Conservation (phyloP, 306 rosid species). For the Cotoneaster glaucophyllus region DNA sequence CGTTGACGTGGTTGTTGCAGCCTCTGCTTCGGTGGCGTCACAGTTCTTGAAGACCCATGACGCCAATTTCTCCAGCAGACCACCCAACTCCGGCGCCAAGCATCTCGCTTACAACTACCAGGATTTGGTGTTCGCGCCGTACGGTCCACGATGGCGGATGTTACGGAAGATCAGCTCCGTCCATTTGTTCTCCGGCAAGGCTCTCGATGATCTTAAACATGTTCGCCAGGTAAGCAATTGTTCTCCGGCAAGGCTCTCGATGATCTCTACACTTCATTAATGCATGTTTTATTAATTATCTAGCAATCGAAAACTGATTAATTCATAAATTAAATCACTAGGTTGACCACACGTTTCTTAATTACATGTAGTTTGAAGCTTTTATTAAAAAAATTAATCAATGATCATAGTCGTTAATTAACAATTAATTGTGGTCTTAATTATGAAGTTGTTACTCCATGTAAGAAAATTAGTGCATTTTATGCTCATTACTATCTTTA, state of each 20-base stretch:
- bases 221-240: too few relatives aligned
- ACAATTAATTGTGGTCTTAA: too few relatives aligned
- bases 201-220: too few relatives aligned
- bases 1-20: constrained; percentile 61
- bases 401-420: too few relatives aligned
- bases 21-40: constrained; percentile 66
- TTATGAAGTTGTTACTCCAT: too few relatives aligned
- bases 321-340: too few relatives aligned
- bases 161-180: constrained; percentile 68
- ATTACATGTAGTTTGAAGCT: too few relatives aligned
- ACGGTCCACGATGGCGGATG: constrained; percentile 73
- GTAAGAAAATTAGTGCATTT: too few relatives aligned
- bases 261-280: constrained; percentile 9
- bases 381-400: too few relatives aligned
- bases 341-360: too few relatives aligned
- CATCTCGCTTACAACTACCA: constrained; percentile 64
- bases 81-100: constrained; percentile 75
- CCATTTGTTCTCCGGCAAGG: constrained; percentile 66
- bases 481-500: too few relatives aligned
- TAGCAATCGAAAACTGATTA: background rate
- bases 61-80: constrained; percentile 67
- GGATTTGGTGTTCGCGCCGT: constrained; percentile 76
- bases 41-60: constrained; percentile 66
- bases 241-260: constrained; percentile 76
- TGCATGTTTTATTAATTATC: background rate